phyloP scores from a whole-genome alignment of 2,329 filamentous ascomycete species.

The Ophiostoma himal-ulmi region DNA sequence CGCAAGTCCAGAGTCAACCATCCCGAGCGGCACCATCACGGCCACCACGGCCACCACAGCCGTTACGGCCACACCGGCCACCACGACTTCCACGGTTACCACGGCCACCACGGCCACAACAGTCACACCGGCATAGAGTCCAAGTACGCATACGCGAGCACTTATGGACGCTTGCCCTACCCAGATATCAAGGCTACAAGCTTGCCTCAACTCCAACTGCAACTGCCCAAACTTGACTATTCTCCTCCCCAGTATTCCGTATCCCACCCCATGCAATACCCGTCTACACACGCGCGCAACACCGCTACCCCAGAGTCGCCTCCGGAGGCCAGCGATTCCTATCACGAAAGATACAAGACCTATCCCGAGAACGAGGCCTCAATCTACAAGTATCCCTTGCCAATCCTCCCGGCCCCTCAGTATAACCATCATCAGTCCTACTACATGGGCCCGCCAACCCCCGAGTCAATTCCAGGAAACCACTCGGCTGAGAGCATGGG shows the following conservation, averaged over 20 bases:
- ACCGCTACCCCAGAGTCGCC: neutral
- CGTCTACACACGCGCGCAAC: neutral
- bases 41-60: too few relatives aligned
- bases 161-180: neutral
- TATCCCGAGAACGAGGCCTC: too few relatives aligned
- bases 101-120: too few relatives aligned
- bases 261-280: neutral
- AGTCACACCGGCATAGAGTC: neutral
- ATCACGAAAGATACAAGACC: neutral
- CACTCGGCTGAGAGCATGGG: neutral
- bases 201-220: neutral
- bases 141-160: neutral
- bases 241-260: neutral
- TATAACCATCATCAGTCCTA: neutral
- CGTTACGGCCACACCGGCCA: too few relatives aligned
- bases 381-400: too few relatives aligned
- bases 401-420: neutral
- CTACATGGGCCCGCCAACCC: neutral
- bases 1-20: constrained; percentile 4
- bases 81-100: neutral
- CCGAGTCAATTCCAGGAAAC: neutral
- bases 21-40: too few relatives aligned
- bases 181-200: neutral
- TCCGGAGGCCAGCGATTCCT: neutral
- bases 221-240: neutral